Evolutionary conservation across 2,329 filamentous ascomycete species (phyloP), one percentile per base, ranked within the genome.

Genomic region (Colletotrichum trifolii): DNA sequence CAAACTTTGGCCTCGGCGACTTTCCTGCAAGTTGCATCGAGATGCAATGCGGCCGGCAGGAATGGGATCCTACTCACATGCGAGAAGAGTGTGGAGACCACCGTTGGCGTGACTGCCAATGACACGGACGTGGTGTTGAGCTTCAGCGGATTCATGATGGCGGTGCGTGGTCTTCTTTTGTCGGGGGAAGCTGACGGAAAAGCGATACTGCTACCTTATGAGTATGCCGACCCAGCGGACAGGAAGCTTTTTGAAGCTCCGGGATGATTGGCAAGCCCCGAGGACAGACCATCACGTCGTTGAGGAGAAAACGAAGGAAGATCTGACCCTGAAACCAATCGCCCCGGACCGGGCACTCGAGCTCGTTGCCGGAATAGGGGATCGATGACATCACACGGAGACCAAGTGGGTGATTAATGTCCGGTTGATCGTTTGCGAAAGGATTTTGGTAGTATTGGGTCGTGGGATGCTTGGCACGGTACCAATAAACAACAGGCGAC

Each of bases 71-170:
- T 15, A 52, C 89, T 71, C 84, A 94, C 92, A 84, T 98, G 96
- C 64, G 90, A 90, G 71, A 98, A 83, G 68, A 95, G 89, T 12
- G 95, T 97, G 69, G 92, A 90, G 60, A 98, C 85, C 50, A 97
- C 91, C 4, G 92, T 94, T 11, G 96, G 95, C 68, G 94, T 93
- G 59, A 97, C 91, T 54, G 94, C 94, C 69, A 93, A 86, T 62
- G 90, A 89, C 66, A 98, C 90, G 12, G 91, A 89, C 43, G 95
- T 85, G 15, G 94, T 96, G 78, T 92, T 94, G 72, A 96, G 86
- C 60, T 74, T 74, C 12, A 67, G 57, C 39, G 67, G 67, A 65
- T 81, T 82, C 82, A 85, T 85, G 68, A 50, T 91, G 6, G 12
- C 48, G 13, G 15, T 42, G 25, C 25, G 25, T 25, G 25, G 3